A percentile compares a stretch with the other conserved stretches of the same genome.
These are phyloP conservation scores for Drechslerella dactyloides DNA, from an alignment of 2,329 filamentous ascomycete species.

Conservation along the genomic window DNA sequence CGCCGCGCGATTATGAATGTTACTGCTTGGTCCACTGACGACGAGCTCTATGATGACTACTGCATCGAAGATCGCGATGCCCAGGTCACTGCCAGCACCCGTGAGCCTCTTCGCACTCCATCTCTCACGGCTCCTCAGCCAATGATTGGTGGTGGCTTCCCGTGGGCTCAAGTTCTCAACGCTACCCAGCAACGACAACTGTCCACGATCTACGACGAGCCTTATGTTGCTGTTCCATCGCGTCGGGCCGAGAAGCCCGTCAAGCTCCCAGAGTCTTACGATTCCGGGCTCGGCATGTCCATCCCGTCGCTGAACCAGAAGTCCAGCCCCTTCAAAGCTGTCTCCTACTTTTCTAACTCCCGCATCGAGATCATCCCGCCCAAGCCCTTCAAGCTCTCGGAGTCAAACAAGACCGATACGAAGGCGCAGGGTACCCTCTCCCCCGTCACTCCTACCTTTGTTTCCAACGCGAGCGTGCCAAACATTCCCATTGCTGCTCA, in stretches of 20 bases:
- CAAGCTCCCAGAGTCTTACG: slow-evolving; percentile 84
- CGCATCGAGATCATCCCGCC: slow-evolving; percentile 65
- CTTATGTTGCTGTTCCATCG: slow-evolving; percentile 52
- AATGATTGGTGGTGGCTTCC: slow-evolving; percentile 79
- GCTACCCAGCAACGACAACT: slow-evolving; percentile 79
- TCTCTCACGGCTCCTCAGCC: slow-evolving; percentile 87
- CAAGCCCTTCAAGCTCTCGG: slow-evolving; percentile 66
- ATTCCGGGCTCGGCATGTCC: slow-evolving; percentile 80
- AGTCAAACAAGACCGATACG: slow-evolving; percentile 76
- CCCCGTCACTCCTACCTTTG: slow-evolving; percentile 73
- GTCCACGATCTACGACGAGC: slow-evolving; percentile 78
- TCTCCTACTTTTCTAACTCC: slow-evolving; percentile 60
- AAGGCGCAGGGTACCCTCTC: slow-evolving; percentile 71
- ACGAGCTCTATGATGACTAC: slow-evolving; percentile 91
- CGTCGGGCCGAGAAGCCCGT: slow-evolving; percentile 56
- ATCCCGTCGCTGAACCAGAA: slow-evolving; percentile 74
- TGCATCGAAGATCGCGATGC: slow-evolving; percentile 79
- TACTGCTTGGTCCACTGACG: slow-evolving; percentile 89
- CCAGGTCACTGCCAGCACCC: slow-evolving; percentile 80
- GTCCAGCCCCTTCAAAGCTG: slow-evolving; percentile 52
- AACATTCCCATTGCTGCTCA: slow-evolving; percentile 61
- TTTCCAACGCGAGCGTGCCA: slow-evolving; percentile 73
- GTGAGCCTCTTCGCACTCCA: slow-evolving; percentile 92
- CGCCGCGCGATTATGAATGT: slow-evolving; percentile 79
- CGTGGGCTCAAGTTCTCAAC: slow-evolving; percentile 90